Conservation (phyloP, 257 asterid genomes). For the Gentiana straminea region DNA sequence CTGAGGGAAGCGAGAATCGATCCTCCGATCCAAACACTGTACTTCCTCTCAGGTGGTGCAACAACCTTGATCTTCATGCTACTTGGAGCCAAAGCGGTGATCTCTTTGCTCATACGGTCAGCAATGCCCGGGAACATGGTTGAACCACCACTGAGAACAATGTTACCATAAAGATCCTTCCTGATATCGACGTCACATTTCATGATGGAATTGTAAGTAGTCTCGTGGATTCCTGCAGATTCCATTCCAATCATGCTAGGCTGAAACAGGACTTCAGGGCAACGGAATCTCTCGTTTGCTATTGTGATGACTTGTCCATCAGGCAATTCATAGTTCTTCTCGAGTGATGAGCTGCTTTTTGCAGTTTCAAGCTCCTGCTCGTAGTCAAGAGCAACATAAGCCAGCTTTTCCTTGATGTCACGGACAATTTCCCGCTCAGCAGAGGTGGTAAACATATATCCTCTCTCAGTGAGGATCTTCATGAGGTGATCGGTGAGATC, state of each 20-base stretch:
- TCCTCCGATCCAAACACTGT: slow-evolving; percentile 51
- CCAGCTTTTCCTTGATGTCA: slow-evolving; percentile 36
- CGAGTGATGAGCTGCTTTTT: slow-evolving; percentile 37
- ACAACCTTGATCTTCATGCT: slow-evolving; percentile 49
- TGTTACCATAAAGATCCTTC: slow-evolving; percentile 45
- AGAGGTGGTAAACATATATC: slow-evolving; percentile 46
- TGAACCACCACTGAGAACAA: slow-evolving; percentile 44
- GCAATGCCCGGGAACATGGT: slow-evolving; percentile 48
- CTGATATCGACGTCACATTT: slow-evolving; percentile 44
- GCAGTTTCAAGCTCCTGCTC: slow-evolving; percentile 41
- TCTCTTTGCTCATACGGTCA: slow-evolving; percentile 45
- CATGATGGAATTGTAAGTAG: slow-evolving; percentile 42
- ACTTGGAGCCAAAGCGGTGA: slow-evolving; percentile 44
- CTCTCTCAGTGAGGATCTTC: slow-evolving; percentile 44
- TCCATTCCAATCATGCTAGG: slow-evolving; percentile 43
- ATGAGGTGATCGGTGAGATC: slow-evolving; percentile 37
- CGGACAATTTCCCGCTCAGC: slow-evolving; percentile 54
- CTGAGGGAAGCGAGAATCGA: slow-evolving; percentile 45
- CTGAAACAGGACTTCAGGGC: slow-evolving; percentile 44
- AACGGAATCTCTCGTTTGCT: slow-evolving; percentile 42
- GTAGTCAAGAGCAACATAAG: slow-evolving; percentile 39
- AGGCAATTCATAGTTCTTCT: slow-evolving; percentile 43
- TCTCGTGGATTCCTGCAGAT: slow-evolving; percentile 46
- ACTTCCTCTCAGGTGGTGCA: slow-evolving; percentile 46
- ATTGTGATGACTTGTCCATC: slow-evolving; percentile 44